phyloP scores from a whole-genome alignment of 768 basidiomycete genomes.

The Lactarius indigo region DNA sequence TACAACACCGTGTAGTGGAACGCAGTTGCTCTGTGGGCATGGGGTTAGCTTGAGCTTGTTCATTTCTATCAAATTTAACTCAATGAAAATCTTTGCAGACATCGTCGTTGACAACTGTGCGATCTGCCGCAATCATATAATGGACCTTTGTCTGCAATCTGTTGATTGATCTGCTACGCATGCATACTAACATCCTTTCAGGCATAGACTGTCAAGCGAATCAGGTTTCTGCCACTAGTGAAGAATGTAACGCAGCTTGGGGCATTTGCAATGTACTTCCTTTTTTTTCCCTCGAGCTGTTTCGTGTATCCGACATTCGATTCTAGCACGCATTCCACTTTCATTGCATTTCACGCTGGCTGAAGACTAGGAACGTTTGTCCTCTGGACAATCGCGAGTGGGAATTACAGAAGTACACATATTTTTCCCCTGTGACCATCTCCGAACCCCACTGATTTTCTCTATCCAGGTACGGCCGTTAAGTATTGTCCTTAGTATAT shows the following conservation, averaged over 20 bases:
- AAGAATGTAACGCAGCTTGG: conserved; percentile 98
- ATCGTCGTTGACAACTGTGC: conserved; percentile 99
- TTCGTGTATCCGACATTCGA: not conserved
- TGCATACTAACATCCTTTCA: conserved; percentile 34
- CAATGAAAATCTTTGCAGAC: conserved; percentile 45
- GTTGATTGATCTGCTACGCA: not conserved
- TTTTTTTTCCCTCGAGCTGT: not conserved
- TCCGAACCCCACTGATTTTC: not conserved
- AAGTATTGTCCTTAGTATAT: conserved; percentile 19
- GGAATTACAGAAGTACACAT: conserved; percentile 91
- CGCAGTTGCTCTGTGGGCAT: conserved; percentile 97
- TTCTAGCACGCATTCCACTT: conserved; percentile 97
- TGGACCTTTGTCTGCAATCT: conserved; percentile 87
- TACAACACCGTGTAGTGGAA: conserved; percentile 73
- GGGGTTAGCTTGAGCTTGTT: conserved; percentile 57
- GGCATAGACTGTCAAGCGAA: conserved; percentile 99
- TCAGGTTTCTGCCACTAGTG: conserved; percentile 93
- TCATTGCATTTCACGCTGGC: conserved; percentile 98
- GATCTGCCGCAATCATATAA: conserved; percentile 99
- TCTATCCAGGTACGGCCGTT: conserved; percentile 41
- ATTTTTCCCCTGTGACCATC: not conserved
- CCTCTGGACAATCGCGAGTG: conserved; percentile 95
- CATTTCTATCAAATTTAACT: not conserved
- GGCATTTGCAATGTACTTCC: conserved; percentile 90
- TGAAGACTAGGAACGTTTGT: conserved; percentile 96